A percentile compares a stretch with the other conserved stretches of the same genome.
Conservation (phyloP, 768 basidiomycete genomes). For the Russula brevipes region DNA sequence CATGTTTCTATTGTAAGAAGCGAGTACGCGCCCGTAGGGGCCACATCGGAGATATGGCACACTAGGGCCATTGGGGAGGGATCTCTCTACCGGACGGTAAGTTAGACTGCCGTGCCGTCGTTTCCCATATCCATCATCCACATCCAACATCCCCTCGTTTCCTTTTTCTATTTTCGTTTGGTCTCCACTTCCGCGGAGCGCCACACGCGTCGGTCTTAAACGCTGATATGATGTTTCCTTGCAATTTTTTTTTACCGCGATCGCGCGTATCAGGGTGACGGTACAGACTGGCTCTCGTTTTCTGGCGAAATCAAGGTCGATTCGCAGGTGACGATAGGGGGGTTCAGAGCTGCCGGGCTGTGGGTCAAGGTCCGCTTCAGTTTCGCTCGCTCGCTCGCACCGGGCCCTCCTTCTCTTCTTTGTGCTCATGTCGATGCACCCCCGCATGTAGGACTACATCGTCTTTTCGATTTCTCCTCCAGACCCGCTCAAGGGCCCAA, state of each 20-base stretch:
- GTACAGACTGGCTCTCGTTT: conserved; percentile 56
- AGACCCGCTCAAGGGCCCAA: conserved; percentile 49
- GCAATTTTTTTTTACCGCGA: background rate
- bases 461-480: conserved; percentile 56
- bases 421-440: no score
- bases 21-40: conserved; percentile 5
- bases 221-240: background rate
- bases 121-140: background rate
- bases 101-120: background rate
- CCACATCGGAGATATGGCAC: conserved; percentile 21
- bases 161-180: background rate
- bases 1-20: background rate
- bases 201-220: background rate
- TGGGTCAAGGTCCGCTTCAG: conserved; percentile 48
- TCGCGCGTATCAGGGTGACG: conserved; percentile 47
- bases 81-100: conserved; percentile 10
- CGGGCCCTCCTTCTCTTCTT: no score
- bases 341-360: conserved; percentile 62
- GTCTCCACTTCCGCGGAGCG: background rate
- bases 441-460: conserved; percentile 53
- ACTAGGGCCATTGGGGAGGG: conserved; percentile 15
- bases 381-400: no score
- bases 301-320: conserved; percentile 56
- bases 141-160: background rate
- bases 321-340: conserved; percentile 46